A percentile compares a stretch with the other conserved stretches of the same genome.
Evolutionary conservation across 2,329 filamentous ascomycete genomes (phyloP).

Genomic region (Venturia aucupariae): DNA sequence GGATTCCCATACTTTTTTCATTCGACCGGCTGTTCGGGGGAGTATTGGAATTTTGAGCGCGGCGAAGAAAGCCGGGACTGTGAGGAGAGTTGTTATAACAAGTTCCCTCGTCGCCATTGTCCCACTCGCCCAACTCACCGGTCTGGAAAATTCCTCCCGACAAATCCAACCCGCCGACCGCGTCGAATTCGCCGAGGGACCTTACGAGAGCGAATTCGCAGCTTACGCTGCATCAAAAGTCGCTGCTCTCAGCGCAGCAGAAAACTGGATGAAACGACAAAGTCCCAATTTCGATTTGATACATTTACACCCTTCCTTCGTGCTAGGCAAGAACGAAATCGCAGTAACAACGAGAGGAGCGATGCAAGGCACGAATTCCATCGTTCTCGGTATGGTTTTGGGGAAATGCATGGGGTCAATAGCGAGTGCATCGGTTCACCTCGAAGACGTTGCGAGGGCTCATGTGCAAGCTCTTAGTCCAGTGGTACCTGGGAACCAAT

Average conservation of each 20-base stretch:
- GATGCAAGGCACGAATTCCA: conserved; percentile 20
- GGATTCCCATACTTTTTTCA: conserved; percentile 16
- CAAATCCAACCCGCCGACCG: conserved; percentile 6
- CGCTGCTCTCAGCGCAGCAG: conserved; percentile 18
- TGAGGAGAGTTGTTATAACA: conserved; percentile 34
- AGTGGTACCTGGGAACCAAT: background rate
- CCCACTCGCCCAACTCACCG: conserved; percentile 10
- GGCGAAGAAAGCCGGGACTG: conserved; percentile 24
- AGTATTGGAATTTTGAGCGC: conserved; percentile 31
- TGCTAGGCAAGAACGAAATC: conserved; percentile 24
- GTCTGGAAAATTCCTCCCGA: background rate
- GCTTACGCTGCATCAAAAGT: conserved; percentile 24
- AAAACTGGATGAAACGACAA: conserved; percentile 20
- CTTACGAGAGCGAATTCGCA: conserved; percentile 17
- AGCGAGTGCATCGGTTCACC: conserved; percentile 17
- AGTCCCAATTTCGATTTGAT: conserved; percentile 25
- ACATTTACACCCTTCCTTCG: conserved; percentile 23
- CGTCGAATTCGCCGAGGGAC: conserved; percentile 16
- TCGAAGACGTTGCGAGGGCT: conserved; percentile 25
- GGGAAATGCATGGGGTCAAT: conserved; percentile 15
- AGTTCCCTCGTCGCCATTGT: conserved; percentile 20
- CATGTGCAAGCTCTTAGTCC: conserved; percentile 23
- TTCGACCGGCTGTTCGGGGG: conserved; percentile 25
- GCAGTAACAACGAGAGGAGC: conserved; percentile 18
- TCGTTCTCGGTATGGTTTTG: conserved; percentile 18